phyloP scores from a whole-genome alignment of 2,329 filamentous ascomycete genomes.

The Thielaviopsis populi region DNA sequence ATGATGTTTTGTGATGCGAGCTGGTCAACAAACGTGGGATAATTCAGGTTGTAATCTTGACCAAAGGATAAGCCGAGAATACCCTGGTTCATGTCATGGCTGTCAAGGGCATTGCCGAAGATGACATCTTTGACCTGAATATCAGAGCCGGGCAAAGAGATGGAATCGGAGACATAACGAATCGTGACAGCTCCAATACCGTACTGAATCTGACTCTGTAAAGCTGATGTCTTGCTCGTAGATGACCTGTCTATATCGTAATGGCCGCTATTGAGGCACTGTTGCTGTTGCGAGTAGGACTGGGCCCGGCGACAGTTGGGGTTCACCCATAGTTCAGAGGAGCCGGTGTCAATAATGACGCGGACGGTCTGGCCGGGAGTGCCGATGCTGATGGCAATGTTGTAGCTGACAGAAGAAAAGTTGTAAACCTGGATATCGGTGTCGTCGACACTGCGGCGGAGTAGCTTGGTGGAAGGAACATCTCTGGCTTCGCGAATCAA shows the following conservation, averaged over 20 bases:
- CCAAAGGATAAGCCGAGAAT: conserved; percentile 25
- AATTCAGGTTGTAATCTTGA: conserved; percentile 21
- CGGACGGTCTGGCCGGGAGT: conserved; percentile 27
- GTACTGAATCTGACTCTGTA: conserved; percentile 20
- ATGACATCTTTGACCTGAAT: conserved; percentile 21
- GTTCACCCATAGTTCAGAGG: conserved; percentile 30
- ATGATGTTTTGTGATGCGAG: conserved; percentile 22
- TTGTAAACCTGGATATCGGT: conserved; percentile 17
- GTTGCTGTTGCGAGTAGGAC: conserved; percentile 14
- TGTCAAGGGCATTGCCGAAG: conserved; percentile 23
- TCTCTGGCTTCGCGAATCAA: conserved; percentile 8
- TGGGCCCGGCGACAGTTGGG: conserved; percentile 23
- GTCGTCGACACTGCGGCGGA: conserved; percentile 11
- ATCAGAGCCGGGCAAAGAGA: conserved; percentile 21
- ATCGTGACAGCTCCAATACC: conserved; percentile 22
- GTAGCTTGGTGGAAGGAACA: conserved; percentile 5
- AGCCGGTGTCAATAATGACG: conserved; percentile 30
- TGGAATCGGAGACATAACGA: conserved; percentile 22
- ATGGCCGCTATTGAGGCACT: conserved; percentile 15
- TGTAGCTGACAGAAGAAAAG: conserved; percentile 25
- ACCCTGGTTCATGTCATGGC: conserved; percentile 22
- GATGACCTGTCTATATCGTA: conserved; percentile 20
- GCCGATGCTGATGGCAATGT: conserved; percentile 27
- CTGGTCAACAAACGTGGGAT: conserved; percentile 23
- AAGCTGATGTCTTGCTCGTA: conserved; percentile 17